phyloP scores from a whole-genome alignment of 225 moss, liverwort and hornwort species.

The Anthoceros angustus region DNA sequence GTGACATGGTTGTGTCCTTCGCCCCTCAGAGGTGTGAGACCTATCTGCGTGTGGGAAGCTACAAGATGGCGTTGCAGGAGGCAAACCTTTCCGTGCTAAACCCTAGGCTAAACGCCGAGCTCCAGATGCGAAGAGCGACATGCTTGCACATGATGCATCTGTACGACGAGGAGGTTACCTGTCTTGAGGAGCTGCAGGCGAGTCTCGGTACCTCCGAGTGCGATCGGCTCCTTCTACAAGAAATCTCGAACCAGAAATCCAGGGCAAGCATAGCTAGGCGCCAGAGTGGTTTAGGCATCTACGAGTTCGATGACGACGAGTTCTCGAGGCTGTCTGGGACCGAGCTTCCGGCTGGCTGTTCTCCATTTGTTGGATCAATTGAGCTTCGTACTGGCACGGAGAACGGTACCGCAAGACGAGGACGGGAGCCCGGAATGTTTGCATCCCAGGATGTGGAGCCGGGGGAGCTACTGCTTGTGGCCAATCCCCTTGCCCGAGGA shows the following conservation, averaged over 20 bases:
- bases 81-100: conserved; percentile 8
- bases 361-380: background rate
- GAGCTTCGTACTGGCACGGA: background rate
- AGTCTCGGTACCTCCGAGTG: background rate
- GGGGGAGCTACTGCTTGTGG: background rate
- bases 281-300: background rate
- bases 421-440: no score
- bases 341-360: background rate
- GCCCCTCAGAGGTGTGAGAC: conserved; percentile 12
- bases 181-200: background rate
- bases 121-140: conserved; percentile 10
- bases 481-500: background rate
- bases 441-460: background rate
- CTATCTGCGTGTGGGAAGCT: conserved; percentile 7
- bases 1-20: background rate
- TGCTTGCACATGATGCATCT: conserved; percentile 9
- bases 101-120: conserved; percentile 5
- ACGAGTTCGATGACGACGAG: background rate
- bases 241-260: no score
- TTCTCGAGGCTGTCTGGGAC: background rate
- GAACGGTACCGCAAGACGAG: background rate
- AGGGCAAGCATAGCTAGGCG: background rate
- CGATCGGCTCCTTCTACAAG: no score
- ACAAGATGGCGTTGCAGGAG: conserved; percentile 12
- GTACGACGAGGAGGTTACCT: background rate